Conservation (phyloP, 2,329 filamentous ascomycete species). For the Xylariaceae sp. region DNA sequence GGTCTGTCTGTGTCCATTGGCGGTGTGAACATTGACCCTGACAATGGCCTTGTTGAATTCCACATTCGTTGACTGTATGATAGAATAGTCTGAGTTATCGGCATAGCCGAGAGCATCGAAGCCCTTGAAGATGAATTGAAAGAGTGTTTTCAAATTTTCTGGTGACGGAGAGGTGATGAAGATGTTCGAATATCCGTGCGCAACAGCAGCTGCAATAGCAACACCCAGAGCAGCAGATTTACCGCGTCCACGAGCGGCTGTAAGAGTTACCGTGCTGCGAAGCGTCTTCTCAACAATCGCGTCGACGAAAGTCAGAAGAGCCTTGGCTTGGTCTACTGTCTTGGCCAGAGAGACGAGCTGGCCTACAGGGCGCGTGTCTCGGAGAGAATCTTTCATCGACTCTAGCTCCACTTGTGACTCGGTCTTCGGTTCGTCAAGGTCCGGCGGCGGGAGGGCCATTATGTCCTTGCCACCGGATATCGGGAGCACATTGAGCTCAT, state of each 20-base stretch:
- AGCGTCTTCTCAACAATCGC: conserved; percentile 95
- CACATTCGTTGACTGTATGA: conserved; percentile 95
- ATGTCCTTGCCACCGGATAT: conserved; percentile 95
- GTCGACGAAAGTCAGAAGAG: conserved; percentile 93
- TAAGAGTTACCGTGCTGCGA: conserved; percentile 87
- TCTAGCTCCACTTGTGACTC: conserved; percentile 73
- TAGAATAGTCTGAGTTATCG: conserved; percentile 95
- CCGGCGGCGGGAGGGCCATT: conserved; percentile 71
- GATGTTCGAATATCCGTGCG: conserved; percentile 97
- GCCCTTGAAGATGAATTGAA: conserved; percentile 97
- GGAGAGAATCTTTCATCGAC: conserved; percentile 79
- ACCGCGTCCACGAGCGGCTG: conserved; percentile 88
- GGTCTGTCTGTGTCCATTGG: conserved; percentile 93
- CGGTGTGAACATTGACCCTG: conserved; percentile 88
- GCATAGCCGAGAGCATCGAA: conserved; percentile 93
- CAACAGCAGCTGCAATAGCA: conserved; percentile 87
- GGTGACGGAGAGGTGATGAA: conserved; percentile 67
- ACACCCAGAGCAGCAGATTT: conserved; percentile 96
- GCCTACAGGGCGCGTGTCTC: conserved; percentile 81
- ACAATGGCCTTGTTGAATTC: conserved; percentile 99
- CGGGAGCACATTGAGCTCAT: conserved; percentile 94
- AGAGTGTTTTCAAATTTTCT: conserved; percentile 97
- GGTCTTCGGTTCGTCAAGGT: conserved; percentile 68
- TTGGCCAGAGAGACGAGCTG: conserved; percentile 78
- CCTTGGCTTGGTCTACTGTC: conserved; percentile 94